Percentiles rank a stretch among this genome's conserved stretches.
phyloP scores from a whole-genome alignment of 345 rosid species.

The Salix purpurea region DNA sequence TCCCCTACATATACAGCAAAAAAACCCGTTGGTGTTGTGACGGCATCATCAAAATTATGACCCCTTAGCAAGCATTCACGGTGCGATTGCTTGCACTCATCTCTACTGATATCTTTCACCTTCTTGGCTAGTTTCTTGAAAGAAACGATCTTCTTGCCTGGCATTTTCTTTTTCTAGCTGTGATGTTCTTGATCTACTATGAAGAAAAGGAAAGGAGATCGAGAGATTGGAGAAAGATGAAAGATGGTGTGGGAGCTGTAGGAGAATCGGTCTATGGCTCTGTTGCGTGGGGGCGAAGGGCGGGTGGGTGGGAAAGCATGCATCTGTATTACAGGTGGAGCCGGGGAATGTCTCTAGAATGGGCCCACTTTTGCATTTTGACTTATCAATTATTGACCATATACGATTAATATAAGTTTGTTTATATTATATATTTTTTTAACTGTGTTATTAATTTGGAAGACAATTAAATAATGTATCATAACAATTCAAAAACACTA shows the following conservation, averaged over 20 bases:
- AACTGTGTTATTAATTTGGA: no score
- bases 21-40: slow-evolving; percentile 59
- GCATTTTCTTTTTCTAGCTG: slow-evolving; percentile 27
- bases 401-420: no score
- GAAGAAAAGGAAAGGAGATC: not conserved
- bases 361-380: not conserved
- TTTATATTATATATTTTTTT: no score
- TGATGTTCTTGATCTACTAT: not conserved
- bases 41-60: slow-evolving; percentile 10
- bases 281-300: not conserved
- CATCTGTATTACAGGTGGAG: slow-evolving; percentile 13
- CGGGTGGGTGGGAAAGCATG: slow-evolving; percentile 6
- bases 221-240: not conserved
- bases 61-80: slow-evolving; percentile 43
- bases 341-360: slow-evolving; percentile 16
- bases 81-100: slow-evolving; percentile 23
- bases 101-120: slow-evolving; percentile 44
- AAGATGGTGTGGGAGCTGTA: not conserved
- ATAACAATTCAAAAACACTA: no score
- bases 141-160: slow-evolving; percentile 62
- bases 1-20: slow-evolving; percentile 82
- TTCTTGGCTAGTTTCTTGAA: slow-evolving; percentile 81
- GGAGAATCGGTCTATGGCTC: not conserved
- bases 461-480: no score
- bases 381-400: slow-evolving; percentile 4